Percentiles rank a stretch among this genome's conserved stretches.
Conservation (phyloP, 2,329 filamentous ascomycete species). For the Arthrobotrys entomopaga region DNA sequence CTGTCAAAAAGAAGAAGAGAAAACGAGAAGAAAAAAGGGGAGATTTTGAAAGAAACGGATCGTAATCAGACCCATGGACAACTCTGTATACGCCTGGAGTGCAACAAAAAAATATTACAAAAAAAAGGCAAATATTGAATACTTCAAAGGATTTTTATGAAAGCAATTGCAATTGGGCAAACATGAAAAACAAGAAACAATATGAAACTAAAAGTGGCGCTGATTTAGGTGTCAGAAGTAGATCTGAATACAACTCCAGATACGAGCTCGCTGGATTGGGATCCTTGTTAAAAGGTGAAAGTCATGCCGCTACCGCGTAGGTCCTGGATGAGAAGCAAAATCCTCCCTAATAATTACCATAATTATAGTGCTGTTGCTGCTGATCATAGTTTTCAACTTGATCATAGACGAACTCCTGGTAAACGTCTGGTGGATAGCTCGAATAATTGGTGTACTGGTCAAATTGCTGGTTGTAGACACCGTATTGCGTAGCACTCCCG, state of each 20-base stretch:
- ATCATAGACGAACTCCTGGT: conserved; percentile 8
- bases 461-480: conserved; percentile 3
- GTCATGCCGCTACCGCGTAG: no score
- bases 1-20: background rate
- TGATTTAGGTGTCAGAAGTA: background rate
- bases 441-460: conserved; percentile 14
- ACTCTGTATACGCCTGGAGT: conserved; percentile 3
- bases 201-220: background rate
- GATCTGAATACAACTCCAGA: background rate
- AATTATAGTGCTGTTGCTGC: conserved; percentile 16
- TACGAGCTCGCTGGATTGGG: no score
- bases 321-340: background rate
- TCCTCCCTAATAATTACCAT: conserved; percentile 8
- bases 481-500: background rate
- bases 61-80: background rate
- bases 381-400: conserved; percentile 18
- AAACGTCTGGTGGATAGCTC: conserved; percentile 10
- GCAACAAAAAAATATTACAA: background rate
- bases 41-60: background rate
- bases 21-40: background rate
- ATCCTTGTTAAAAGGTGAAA: no score
- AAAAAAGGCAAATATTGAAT: background rate
- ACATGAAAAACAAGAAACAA: background rate
- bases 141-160: background rate
- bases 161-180: background rate